Evolutionary conservation across 257 asterid genomes (phyloP).

Genomic region (Scutellaria barbata): DNA sequence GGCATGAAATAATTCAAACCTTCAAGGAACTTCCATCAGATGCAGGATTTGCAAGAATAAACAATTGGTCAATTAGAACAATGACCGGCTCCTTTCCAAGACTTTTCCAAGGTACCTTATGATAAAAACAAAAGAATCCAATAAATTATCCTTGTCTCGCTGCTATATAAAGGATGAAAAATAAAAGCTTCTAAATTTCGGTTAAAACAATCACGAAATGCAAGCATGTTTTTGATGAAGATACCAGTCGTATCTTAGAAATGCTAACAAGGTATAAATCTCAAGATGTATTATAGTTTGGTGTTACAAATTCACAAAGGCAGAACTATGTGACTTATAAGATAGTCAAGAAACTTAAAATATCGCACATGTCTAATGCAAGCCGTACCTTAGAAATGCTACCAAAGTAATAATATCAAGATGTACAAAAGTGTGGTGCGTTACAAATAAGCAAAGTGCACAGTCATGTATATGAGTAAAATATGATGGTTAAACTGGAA

Average conservation of each 20-base stretch:
- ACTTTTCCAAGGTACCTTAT: conserved; percentile 98
- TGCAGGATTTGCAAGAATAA: conserved; percentile 88
- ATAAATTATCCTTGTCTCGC: neutral
- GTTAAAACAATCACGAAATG: conserved; percentile 23
- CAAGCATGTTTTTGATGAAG: conserved; percentile 25
- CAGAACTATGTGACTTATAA: neutral
- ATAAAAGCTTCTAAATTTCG: conserved; percentile 11
- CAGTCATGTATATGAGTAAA: neutral
- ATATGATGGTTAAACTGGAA: conserved; percentile 16
- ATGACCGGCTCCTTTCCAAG: conserved; percentile 99
- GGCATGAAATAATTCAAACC: conserved; percentile 52
- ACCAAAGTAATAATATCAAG: neutral
- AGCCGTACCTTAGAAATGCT: conserved; percentile 4
- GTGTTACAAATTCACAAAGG: conserved; percentile 3
- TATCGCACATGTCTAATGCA: conserved; percentile 3
- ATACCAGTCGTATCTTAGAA: conserved; percentile 22
- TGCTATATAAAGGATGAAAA: conserved; percentile 14
- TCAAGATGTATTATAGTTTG: neutral
- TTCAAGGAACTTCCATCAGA: conserved; percentile 74
- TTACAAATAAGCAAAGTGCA: neutral
- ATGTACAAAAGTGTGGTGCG: neutral
- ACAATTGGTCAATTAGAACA: conserved; percentile 92
- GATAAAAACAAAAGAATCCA: conserved; percentile 32
- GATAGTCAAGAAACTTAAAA: conserved; percentile 16
- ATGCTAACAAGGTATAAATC: conserved; percentile 23